Evolutionary conservation across 1,284 basidiomycete species (phyloP).

Genomic region (Malassezia psittaci): DNA sequence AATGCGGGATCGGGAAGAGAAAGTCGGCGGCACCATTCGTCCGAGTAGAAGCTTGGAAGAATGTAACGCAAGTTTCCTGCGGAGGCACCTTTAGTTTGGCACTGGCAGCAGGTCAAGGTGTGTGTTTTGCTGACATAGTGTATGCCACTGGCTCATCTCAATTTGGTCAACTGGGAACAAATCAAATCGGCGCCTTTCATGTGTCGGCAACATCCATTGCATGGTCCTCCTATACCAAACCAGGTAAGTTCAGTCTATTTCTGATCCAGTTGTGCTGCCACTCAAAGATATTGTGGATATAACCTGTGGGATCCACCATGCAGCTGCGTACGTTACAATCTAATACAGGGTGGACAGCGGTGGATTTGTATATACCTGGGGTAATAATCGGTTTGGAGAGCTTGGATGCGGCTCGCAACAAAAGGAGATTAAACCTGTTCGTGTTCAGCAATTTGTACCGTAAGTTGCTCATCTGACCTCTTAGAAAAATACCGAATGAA

Average conservation of each 20-base stretch:
- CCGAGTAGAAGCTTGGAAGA: conserved; percentile 54
- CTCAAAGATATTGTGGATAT: conserved; percentile 63
- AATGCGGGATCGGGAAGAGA: conserved; percentile 48
- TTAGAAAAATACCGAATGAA: conserved; percentile 54
- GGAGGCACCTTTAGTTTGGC: conserved; percentile 75
- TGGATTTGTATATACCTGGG: conserved; percentile 66
- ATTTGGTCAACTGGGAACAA: conserved; percentile 83
- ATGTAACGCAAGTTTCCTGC: conserved; percentile 63
- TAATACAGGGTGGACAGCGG: conserved; percentile 52
- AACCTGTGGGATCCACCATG: conserved; percentile 75
- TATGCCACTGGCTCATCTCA: conserved; percentile 84
- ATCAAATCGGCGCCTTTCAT: conserved; percentile 48
- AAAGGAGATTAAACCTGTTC: conserved; percentile 53
- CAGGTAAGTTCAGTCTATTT: too few species aligned
- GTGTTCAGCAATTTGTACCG: conserved; percentile 36
- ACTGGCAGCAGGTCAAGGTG: conserved; percentile 62
- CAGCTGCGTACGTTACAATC: conserved; percentile 59
- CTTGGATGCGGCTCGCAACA: conserved; percentile 64
- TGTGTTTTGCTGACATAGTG: conserved; percentile 50
- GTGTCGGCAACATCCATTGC: background rate
- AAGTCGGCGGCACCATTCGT: conserved; percentile 43
- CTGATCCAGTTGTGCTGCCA: background rate
- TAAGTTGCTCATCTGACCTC: background rate
- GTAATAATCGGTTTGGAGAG: conserved; percentile 49
- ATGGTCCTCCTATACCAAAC: background rate